Evolutionary conservation across 2,329 filamentous ascomycete species (phyloP).

Genomic region (Ceratocystis cacaofunesta): DNA sequence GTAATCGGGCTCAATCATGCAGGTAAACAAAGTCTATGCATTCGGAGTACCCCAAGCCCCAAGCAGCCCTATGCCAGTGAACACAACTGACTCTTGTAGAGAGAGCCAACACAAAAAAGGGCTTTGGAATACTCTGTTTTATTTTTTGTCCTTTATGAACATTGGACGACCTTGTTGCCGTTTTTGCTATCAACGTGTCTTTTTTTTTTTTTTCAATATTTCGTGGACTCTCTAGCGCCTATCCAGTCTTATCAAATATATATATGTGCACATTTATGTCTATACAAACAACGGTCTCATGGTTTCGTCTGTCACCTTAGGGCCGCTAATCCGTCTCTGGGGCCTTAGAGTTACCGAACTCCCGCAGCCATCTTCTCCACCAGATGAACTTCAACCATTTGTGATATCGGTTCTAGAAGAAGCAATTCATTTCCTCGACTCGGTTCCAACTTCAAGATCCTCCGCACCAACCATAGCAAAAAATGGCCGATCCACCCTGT

Average conservation of each 20-base stretch:
- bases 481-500: background rate
- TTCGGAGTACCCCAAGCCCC: background rate
- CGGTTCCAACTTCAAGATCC: slow-evolving; percentile 30
- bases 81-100: background rate
- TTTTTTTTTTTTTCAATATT: no score
- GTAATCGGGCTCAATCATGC: background rate
- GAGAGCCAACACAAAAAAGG: no score
- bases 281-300: background rate
- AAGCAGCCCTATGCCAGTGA: background rate
- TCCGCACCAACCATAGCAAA: background rate
- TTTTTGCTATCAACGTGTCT: no score
- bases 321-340: slow-evolving; percentile 39
- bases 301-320: slow-evolving; percentile 21
- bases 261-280: background rate
- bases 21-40: background rate
- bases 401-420: slow-evolving; percentile 41
- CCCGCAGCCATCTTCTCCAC: slow-evolving; percentile 27
- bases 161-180: no score
- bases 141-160: no score
- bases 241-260: background rate
- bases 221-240: background rate
- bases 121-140: no score
- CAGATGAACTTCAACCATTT: slow-evolving; percentile 35
- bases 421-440: slow-evolving; percentile 42
- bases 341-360: slow-evolving; percentile 36